Conservation (phyloP, 192 early-diverging fungal species). For the Rhizoclosmatium globosum region DNA sequence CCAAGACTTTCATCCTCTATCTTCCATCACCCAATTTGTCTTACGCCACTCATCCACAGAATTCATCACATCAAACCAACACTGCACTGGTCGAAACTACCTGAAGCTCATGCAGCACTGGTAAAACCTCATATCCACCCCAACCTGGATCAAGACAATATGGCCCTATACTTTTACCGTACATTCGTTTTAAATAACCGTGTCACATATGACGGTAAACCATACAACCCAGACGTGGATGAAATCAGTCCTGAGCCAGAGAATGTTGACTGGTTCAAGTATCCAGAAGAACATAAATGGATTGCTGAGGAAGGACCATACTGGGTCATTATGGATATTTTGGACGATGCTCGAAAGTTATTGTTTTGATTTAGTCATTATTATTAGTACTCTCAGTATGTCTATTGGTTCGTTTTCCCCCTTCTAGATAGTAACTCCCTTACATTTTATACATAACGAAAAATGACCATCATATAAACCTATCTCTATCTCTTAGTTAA, state of each 20-base stretch:
- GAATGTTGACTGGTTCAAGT: not conserved
- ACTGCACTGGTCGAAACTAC: slow-evolving; percentile 9
- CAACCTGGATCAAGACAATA: slow-evolving; percentile 5
- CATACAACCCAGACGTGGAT: not conserved
- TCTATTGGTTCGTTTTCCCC: no score
- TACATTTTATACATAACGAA: no score
- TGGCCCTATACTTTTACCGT: not conserved
- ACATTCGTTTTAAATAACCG: not conserved
- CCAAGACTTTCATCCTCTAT: no score
- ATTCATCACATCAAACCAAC: slow-evolving; percentile 14
- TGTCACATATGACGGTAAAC: not conserved
- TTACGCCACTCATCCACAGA: not conserved
- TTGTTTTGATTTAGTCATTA: no score
- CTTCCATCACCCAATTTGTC: no score
- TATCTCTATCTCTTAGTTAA: not conserved
- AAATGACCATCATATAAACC: not conserved
- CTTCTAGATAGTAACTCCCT: no score
- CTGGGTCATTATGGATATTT: slow-evolving; percentile 3
- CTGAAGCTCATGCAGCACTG: not conserved
- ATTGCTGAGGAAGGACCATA: not conserved
- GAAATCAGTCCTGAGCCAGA: not conserved
- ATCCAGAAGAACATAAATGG: not conserved
- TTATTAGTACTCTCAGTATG: no score
- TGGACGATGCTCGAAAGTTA: not conserved
- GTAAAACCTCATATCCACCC: slow-evolving; percentile 13